Base-by-base conservation (phyloP, 106 monocot genomes). In the Triglochin maritima region DNA sequence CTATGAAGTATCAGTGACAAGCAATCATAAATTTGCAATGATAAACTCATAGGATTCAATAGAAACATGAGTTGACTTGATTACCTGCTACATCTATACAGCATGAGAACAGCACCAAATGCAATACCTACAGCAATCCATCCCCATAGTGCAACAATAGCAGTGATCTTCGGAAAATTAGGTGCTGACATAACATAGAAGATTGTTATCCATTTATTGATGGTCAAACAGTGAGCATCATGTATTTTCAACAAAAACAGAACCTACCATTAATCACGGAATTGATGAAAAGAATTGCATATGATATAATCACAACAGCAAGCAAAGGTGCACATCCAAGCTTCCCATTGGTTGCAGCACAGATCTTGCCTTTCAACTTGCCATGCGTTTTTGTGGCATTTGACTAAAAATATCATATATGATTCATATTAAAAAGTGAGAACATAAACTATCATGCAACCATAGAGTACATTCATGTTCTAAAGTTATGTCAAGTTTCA, bases 51-150 rank as follows among this genome's bases (percentile, higher is more conserved):
- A 29, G 29, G 29, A 1, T 29, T 29, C 29, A 29, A 29, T 0
- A 29, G 29, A 29, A 29, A 29, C 29, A 29, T 29, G 17, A 64
- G 56, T 17, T 16, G 11, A 9, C 43, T 17, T 63, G 9, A 17
- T 16, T 58, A 96, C 96, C 91, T 91, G 88, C 85, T 91, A 73
- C 85, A 88, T 80, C 84, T 88, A 59, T 96, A 82, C 56, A 91
- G 75, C 96, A 91, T 91, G 49, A 76, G 62, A n/a, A 88, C 17
- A 10, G 96, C 72, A 62, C 67, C 83, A 69, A 81, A 73, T 61
- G 74, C 81, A 82, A 91, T 76, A 80, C 84, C 88, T 71, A 91
- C 51, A 55, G 65, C 83, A 76, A 59, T 76, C 85, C 88, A 96
- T 45, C 82, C 78, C 91, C 90, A 96, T 42, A 96, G 76, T 63